Percentiles rank a stretch among this genome's conserved stretches.
phyloP scores from a whole-genome alignment of 164 flowering plant species.

The Umbellularia californica region DNA sequence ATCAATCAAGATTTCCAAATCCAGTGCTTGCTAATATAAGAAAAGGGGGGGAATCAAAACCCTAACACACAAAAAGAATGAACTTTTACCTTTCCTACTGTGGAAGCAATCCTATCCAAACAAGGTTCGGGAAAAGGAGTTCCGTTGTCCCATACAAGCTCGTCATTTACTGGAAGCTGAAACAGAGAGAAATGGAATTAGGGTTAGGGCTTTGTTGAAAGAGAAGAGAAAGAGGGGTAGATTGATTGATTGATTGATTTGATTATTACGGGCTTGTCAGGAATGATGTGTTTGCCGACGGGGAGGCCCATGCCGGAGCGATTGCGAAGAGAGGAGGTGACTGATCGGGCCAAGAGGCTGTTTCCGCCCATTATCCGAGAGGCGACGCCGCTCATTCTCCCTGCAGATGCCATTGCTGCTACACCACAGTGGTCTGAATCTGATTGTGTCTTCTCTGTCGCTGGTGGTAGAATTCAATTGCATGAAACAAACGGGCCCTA shows the following conservation, averaged over 20 bases:
- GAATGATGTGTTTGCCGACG: slow-evolving; percentile 92
- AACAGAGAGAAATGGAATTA: slow-evolving; percentile 4
- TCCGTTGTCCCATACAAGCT: slow-evolving; percentile 92
- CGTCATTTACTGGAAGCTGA: slow-evolving; percentile 85
- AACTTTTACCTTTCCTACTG: slow-evolving; percentile 69
- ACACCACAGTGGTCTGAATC: neutral
- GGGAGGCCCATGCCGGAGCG: slow-evolving; percentile 99
- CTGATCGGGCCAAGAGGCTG: slow-evolving; percentile 66
- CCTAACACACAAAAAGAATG: neutral
- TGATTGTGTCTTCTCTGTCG: neutral
- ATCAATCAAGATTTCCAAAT: neutral
- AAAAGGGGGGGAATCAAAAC: neutral
- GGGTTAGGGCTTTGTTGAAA: slow-evolving; percentile 2
- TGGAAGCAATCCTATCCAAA: slow-evolving; percentile 87
- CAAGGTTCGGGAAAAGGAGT: slow-evolving; percentile 89
- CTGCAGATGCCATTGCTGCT: slow-evolving; percentile 50
- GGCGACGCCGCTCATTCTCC: slow-evolving; percentile 68
- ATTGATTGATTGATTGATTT: neutral
- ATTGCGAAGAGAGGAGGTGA: slow-evolving; percentile 72
- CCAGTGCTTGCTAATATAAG: slow-evolving; percentile 3
- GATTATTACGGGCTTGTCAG: slow-evolving; percentile 69
- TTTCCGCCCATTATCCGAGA: slow-evolving; percentile 80
- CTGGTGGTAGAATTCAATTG: too few species aligned
- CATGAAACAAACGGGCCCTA: too few species aligned
- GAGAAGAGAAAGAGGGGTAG: neutral